Evolutionary conservation across 805 yeast species (phyloP).

Genomic region (Candida orba): DNA sequence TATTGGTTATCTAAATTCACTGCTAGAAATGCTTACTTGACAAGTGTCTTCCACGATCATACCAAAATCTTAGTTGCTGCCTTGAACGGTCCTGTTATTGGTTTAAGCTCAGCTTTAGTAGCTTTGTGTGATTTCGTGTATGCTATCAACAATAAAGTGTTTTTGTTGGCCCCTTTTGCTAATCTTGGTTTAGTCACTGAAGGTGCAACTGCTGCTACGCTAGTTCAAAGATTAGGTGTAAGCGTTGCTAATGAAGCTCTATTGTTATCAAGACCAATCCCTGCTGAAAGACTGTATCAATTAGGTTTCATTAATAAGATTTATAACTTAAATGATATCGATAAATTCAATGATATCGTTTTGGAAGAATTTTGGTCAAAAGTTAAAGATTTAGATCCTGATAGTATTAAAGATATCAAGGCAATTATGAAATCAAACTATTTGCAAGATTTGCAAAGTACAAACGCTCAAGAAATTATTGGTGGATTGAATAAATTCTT

Average conservation of each 20-base stretch:
- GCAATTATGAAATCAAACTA: conserved; percentile 28
- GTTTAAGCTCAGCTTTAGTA: conserved; percentile 66
- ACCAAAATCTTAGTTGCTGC: conserved; percentile 64
- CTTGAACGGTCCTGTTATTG: conserved; percentile 83
- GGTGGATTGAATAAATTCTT: conserved; percentile 67
- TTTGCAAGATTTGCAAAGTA: conserved; percentile 32
- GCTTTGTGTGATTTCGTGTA: conserved; percentile 74
- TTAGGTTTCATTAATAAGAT: conserved; percentile 59
- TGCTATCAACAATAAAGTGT: conserved; percentile 49
- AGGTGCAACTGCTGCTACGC: conserved; percentile 66
- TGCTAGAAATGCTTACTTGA: conserved; percentile 64
- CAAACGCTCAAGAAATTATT: conserved; percentile 59
- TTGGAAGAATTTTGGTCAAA: conserved; percentile 31
- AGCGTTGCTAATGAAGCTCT: conserved; percentile 69
- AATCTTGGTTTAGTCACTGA: conserved; percentile 79
- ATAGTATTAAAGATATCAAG: conserved; percentile 39
- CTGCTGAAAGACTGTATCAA: conserved; percentile 46
- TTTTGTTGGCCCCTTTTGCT: conserved; percentile 69
- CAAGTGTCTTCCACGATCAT: conserved; percentile 64
- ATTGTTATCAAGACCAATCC: conserved; percentile 58
- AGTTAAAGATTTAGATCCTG: conserved; percentile 31
- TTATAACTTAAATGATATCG: conserved; percentile 36
- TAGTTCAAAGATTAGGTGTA: conserved; percentile 65
- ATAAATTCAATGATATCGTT: conserved; percentile 40
- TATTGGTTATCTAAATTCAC: conserved; percentile 52